A percentile compares a stretch with the other conserved stretches of the same genome.
Evolutionary conservation across 495 filamentous ascomycete genomes (phyloP).

Genomic region (Cryomyces minteri): DNA sequence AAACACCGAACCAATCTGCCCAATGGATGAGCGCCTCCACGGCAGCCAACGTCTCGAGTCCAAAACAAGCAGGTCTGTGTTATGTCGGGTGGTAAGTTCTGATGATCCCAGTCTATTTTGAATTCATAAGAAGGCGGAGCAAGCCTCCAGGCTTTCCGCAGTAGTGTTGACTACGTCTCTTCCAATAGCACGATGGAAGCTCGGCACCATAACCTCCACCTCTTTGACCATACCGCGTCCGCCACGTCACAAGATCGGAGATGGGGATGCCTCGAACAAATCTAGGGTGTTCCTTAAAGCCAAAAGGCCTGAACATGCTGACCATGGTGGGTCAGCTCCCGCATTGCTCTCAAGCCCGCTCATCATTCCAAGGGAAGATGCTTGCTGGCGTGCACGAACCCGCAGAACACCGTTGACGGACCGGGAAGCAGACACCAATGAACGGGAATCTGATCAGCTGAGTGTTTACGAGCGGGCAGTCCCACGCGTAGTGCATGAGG

Average conservation of each 20-base stretch:
- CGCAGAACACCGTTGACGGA: not conserved
- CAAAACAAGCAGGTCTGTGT: not conserved
- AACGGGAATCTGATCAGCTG: constrained; percentile 3
- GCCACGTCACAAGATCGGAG: constrained; percentile 3
- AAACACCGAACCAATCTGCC: too few species aligned
- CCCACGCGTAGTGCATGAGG: not conserved
- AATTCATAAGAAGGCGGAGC: not conserved
- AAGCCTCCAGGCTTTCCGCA: constrained; percentile 1
- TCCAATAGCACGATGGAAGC: not conserved
- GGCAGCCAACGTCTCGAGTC: too few species aligned
- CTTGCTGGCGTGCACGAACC: not conserved
- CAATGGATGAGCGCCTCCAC: too few species aligned
- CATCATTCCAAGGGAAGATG: not conserved
- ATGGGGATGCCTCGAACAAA: constrained; percentile 1
- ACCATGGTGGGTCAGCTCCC: constrained; percentile 1
- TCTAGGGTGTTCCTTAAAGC: not conserved
- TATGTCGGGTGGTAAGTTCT: not conserved
- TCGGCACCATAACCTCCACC: not conserved
- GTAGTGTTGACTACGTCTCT: not conserved
- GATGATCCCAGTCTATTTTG: not conserved
- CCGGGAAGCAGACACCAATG: not conserved
- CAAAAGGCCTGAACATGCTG: not conserved
- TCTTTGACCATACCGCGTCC: constrained; percentile 3
- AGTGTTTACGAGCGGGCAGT: not conserved
- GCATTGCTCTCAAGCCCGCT: not conserved